These are phyloP conservation scores for Ophiostoma sp. DNA, from an alignment of 2,329 filamentous ascomycete species.

Conservation along the genomic window DNA sequence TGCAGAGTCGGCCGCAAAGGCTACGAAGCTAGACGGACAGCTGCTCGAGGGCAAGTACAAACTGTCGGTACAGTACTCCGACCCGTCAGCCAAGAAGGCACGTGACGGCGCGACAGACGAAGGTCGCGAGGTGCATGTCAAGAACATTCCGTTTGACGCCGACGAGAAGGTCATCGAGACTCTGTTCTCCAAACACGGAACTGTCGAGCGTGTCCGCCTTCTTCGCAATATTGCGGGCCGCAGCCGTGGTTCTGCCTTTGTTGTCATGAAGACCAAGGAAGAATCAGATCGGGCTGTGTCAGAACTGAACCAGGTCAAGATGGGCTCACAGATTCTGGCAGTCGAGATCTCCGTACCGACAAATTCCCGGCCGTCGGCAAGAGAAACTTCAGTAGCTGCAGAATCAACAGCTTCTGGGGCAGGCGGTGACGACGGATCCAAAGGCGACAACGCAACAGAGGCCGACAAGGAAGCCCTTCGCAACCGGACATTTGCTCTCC, in stretches of 20 bases:
- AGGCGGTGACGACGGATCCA: conserved; percentile 43
- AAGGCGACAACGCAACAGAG: conserved; percentile 28
- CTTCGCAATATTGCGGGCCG: conserved; percentile 66
- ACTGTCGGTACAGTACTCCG: conserved; percentile 78
- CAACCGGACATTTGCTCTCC: conserved; percentile 66
- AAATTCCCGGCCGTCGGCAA: conserved; percentile 58
- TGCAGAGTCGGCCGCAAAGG: conserved; percentile 65
- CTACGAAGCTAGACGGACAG: conserved; percentile 71
- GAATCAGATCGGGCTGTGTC: conserved; percentile 66
- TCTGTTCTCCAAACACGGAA: conserved; percentile 74
- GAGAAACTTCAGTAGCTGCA: conserved; percentile 38
- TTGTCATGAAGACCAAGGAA: conserved; percentile 72
- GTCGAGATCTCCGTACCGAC: conserved; percentile 62
- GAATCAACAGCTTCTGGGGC: conserved; percentile 36
- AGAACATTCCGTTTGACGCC: conserved; percentile 62
- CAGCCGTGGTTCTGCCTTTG: conserved; percentile 75
- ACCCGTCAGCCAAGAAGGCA: conserved; percentile 74
- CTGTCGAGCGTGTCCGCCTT: conserved; percentile 70
- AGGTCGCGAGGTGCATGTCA: conserved; percentile 80
- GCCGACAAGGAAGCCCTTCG: conserved; percentile 29
- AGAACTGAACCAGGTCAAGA: conserved; percentile 68
- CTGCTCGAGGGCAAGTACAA: conserved; percentile 67
- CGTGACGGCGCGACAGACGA: conserved; percentile 82
- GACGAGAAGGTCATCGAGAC: conserved; percentile 69
- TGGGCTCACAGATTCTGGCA: conserved; percentile 66